Evolutionary conservation across 2,329 filamentous ascomycete species (phyloP).

Genomic region (Clonostachys byssicola): DNA sequence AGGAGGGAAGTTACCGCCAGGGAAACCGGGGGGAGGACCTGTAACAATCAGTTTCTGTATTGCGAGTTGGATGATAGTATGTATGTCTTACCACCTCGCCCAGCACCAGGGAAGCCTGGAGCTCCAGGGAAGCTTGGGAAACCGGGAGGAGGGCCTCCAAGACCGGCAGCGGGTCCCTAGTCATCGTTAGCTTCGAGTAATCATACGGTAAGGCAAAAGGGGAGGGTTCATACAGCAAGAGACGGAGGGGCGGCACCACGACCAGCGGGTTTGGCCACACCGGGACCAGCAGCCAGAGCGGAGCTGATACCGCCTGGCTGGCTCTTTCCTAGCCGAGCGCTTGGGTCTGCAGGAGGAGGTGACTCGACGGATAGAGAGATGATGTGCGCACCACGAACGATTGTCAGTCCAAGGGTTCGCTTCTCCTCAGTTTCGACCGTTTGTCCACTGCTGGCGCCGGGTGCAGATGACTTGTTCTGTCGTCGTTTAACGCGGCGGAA

Average conservation of each 20-base stretch:
- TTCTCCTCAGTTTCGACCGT: constrained; percentile 92
- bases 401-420: constrained; percentile 91
- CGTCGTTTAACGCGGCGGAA: constrained; percentile 89
- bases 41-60: constrained; percentile 21
- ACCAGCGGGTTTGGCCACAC: constrained; percentile 86
- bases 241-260: constrained; percentile 72
- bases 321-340: constrained; percentile 78
- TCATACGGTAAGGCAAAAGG: neutral
- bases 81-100: constrained; percentile 48
- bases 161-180: constrained; percentile 77
- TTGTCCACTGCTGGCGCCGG: constrained; percentile 57
- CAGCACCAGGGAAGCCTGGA: constrained; percentile 36
- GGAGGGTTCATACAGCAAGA: constrained; percentile 57
- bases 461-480: constrained; percentile 66
- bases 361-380: constrained; percentile 95
- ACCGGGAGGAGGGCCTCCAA: constrained; percentile 63
- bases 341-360: constrained; percentile 89
- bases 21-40: constrained; percentile 45
- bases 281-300: constrained; percentile 74
- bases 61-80: neutral
- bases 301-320: constrained; percentile 62
- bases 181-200: neutral
- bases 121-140: constrained; percentile 48
- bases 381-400: constrained; percentile 90
- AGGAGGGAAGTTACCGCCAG: constrained; percentile 25